Evolutionary conservation across 768 basidiomycete species (phyloP).

Genomic region (Boletellus sp.): DNA sequence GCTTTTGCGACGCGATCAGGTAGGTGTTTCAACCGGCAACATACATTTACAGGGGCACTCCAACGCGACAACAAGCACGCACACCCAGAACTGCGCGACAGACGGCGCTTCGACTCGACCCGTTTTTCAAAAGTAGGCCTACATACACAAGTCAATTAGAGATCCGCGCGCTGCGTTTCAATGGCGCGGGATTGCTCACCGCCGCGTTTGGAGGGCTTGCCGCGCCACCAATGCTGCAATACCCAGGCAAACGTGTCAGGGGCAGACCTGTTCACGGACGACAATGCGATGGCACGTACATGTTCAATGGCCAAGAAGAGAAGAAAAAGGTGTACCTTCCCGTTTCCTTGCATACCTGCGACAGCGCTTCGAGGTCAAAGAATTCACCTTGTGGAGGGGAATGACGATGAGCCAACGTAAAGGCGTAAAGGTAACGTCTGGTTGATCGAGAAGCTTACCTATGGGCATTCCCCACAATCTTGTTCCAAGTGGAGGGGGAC

Average conservation of each 20-base stretch:
- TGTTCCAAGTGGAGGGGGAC: background rate
- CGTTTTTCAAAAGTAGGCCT: too few species aligned
- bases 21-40: too few species aligned
- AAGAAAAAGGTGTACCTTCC: conserved; percentile 73
- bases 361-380: conserved; percentile 66
- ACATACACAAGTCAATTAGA: too few species aligned
- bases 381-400: conserved; percentile 48
- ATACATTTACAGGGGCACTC: too few species aligned
- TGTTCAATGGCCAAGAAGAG: conserved; percentile 69
- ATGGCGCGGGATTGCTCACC: conserved; percentile 36
- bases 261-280: too few species aligned
- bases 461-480: conserved; percentile 76
- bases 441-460: conserved; percentile 17
- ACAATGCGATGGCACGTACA: conserved; percentile 39
- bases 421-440: background rate
- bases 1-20: too few species aligned
- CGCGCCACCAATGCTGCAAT: conserved; percentile 52
- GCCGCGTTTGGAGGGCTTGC: conserved; percentile 72
- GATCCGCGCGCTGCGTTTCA: too few species aligned
- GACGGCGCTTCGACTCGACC: too few species aligned
- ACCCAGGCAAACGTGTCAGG: background rate
- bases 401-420: background rate
- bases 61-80: too few species aligned
- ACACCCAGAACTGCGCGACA: too few species aligned
- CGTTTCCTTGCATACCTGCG: conserved; percentile 51